Conservation (phyloP, 306 rosid species). For the Parietaria judaica region DNA sequence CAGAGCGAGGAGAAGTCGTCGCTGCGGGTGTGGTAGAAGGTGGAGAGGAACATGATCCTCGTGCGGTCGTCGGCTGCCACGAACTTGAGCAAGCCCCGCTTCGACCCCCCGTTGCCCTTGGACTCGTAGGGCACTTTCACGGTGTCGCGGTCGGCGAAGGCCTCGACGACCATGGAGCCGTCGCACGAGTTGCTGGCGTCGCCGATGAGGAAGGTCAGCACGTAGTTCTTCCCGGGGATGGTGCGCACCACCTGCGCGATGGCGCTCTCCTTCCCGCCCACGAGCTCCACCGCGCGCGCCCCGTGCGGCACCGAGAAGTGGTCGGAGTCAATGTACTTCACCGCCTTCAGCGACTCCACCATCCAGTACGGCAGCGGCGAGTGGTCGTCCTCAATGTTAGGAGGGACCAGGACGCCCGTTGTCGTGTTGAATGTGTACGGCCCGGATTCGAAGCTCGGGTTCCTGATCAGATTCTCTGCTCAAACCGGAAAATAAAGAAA, state of each 20-base stretch:
- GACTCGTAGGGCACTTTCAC: slow-evolving; percentile 82
- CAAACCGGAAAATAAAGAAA: background rate
- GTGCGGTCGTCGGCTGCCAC: slow-evolving; percentile 50
- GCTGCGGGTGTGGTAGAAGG: slow-evolving; percentile 81
- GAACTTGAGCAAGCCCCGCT: slow-evolving; percentile 66
- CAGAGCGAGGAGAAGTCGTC: slow-evolving; percentile 90
- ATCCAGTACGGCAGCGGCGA: slow-evolving; percentile 96
- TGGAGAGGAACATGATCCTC: slow-evolving; percentile 70
- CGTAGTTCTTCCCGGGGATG: slow-evolving; percentile 54
- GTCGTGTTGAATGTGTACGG: slow-evolving; percentile 75
- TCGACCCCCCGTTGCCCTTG: slow-evolving; percentile 82
- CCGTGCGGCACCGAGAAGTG: slow-evolving; percentile 84
- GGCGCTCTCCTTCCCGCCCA: slow-evolving; percentile 94
- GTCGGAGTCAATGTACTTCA: slow-evolving; percentile 68
- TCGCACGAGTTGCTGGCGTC: slow-evolving; percentile 86
- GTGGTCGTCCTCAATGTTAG: slow-evolving; percentile 84
- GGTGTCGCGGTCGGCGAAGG: slow-evolving; percentile 64
- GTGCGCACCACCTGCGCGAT: slow-evolving; percentile 85
- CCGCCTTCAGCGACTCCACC: slow-evolving; percentile 97
- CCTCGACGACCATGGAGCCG: slow-evolving; percentile 87
- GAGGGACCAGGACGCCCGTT: slow-evolving; percentile 88
- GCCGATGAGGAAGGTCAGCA: slow-evolving; percentile 66
- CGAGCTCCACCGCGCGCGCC: slow-evolving; percentile 66
- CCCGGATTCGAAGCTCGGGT: slow-evolving; percentile 79
- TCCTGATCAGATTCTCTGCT: slow-evolving; percentile 69